Evolutionary conservation across 2,329 filamentous ascomycete genomes (phyloP).

Genomic region (Xylaria arbuscula): DNA sequence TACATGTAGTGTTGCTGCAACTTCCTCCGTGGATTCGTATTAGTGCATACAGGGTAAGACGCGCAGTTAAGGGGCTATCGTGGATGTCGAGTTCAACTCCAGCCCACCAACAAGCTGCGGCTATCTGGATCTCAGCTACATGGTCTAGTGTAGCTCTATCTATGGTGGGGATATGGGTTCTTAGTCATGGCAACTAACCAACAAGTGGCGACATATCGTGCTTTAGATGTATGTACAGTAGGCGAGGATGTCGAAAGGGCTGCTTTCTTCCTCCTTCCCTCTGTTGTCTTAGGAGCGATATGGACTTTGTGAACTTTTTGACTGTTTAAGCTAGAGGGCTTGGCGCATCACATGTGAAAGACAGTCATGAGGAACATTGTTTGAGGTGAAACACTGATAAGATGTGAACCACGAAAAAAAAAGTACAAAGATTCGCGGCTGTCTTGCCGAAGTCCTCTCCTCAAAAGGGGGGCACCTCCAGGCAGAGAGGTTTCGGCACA

Average conservation of each 20-base stretch:
- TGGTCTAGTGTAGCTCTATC: neutral
- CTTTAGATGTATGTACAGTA: neutral
- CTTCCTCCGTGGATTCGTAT: neutral
- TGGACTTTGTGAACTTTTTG: neutral
- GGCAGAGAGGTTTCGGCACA: neutral
- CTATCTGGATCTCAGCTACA: neutral
- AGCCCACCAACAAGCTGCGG: neutral
- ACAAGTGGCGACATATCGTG: constrained; percentile 8
- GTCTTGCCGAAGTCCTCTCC: neutral
- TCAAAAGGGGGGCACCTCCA: neutral
- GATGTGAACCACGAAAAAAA: neutral
- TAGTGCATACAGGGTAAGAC: neutral
- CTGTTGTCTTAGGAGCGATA: neutral
- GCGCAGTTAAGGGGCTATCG: constrained; percentile 4
- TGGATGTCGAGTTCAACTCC: neutral
- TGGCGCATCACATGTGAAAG: constrained; percentile 37
- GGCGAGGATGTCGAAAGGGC: no score
- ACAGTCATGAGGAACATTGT: neutral
- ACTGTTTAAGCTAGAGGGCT: constrained; percentile 24
- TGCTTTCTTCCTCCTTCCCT: neutral
- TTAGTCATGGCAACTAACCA: neutral
- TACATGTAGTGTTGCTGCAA: neutral
- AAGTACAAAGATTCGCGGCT: neutral
- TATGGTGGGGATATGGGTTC: constrained; percentile 14
- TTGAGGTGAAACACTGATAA: constrained; percentile 22